These are phyloP conservation scores for Psilocybe cyanescens DNA, from an alignment of 768 basidiomycete species.

Conservation along the genomic window DNA sequence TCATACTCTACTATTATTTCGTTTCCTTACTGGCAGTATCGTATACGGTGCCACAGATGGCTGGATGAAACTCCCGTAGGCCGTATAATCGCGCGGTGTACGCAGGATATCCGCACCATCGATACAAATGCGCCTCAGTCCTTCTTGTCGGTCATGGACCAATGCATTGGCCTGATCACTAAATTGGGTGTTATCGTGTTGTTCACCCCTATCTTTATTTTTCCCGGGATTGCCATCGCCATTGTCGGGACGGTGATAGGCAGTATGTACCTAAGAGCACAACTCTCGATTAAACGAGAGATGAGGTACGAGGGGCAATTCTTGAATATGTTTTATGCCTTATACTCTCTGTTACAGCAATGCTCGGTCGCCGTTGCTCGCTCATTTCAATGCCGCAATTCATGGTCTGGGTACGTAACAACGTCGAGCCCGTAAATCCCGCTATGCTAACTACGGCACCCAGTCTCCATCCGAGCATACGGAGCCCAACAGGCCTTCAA, in stretches of 20 bases:
- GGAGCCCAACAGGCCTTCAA: conserved; percentile 54
- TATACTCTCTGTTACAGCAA: conserved; percentile 6
- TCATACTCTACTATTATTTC: neutral
- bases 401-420: conserved; percentile 47
- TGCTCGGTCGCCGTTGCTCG: conserved; percentile 19
- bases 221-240: conserved; percentile 44
- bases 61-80: conserved; percentile 26
- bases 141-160: conserved; percentile 29
- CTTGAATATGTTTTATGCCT: neutral
- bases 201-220: conserved; percentile 44
- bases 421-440: neutral
- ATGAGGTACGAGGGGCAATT: conserved; percentile 23
- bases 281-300: conserved; percentile 47
- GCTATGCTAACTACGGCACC: neutral
- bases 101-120: conserved; percentile 38
- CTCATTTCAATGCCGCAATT: conserved; percentile 38
- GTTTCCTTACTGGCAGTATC: neutral
- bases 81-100: conserved; percentile 22
- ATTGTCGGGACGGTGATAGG: conserved; percentile 44
- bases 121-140: conserved; percentile 43
- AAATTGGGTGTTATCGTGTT: conserved; percentile 44
- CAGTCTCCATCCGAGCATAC: conserved; percentile 64
- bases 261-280: conserved; percentile 44
- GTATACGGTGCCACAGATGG: conserved; percentile 26
- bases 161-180: conserved; percentile 36